Base-by-base conservation (phyloP, 768 basidiomycete species). In the Leccinum olivaceopallidum region DNA sequence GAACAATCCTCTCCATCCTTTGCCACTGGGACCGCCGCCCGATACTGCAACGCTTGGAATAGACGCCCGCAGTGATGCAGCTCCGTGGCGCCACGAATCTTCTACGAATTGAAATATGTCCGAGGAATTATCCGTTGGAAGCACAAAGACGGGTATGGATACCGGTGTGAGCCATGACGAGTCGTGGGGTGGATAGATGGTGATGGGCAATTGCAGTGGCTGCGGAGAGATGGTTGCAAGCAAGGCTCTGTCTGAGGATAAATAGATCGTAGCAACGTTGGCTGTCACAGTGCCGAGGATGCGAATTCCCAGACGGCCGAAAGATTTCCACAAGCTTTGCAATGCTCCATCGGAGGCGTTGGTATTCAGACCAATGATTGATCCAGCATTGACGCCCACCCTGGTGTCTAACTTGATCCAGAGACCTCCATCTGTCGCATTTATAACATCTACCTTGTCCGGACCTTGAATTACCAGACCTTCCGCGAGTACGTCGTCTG, bases 351-450 rank as follows among this genome's bases (percentile, higher is more conserved):
- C 77, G 8, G 78, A 74, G 9, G 73, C 65, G 30, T 76, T 74
- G 12, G 75, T 74, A 57, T 83, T 83, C 13, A 89, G 80, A 1
- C 83, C 87, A 14, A 89, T 75, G 20, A 85, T 75, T 9, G 78
- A 70, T 2, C 87, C 88, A 7, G 86, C 89, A 68, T 92, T 84
- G n/a, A 92, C 61, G 0, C 90, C 90, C 16, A 89, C 68, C 53
- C 80, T 76, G 5, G 80, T 86, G 18, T 81, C 74, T 6, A 91
- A 75, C 44, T 75, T 76, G 36, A 92, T 60, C 85, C 85, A 86
- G 30, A 91, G 67, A 4, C 78, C 85, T 9, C 83, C 86, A 6
- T 81, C 78, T 16, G 89, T 87, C 58, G 85, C 77, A 61, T 86
- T 87, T 56, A 88, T 73, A 2, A 92, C 79, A 60, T 87, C 78